Conservation (phyloP, 495 filamentous ascomycete species). For the Aspergillus heteromorphus region DNA sequence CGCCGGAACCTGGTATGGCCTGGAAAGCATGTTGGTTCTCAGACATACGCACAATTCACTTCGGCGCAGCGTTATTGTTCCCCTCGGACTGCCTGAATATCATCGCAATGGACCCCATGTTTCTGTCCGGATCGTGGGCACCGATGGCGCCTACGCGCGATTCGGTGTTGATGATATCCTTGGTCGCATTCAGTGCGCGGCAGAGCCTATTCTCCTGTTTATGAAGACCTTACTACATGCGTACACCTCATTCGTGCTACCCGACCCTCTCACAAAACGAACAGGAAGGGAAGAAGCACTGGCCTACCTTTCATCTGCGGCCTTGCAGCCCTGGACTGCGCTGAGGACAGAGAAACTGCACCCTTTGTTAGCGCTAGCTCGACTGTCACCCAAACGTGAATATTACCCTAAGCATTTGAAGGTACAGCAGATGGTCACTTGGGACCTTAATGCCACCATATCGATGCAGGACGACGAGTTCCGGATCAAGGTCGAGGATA, state of each 20-base stretch:
- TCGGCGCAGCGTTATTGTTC: slow-evolving; percentile 43
- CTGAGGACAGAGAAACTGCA: slow-evolving; percentile 34
- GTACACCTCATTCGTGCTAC: slow-evolving; percentile 52
- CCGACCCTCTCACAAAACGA: slow-evolving; percentile 49
- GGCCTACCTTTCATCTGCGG: slow-evolving; percentile 41
- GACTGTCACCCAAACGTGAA: slow-evolving; percentile 43
- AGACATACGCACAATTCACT: slow-evolving; percentile 16
- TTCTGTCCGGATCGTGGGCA: slow-evolving; percentile 24
- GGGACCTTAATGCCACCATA: neutral
- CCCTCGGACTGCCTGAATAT: slow-evolving; percentile 30
- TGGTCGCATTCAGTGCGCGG: slow-evolving; percentile 40
- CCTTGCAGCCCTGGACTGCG: slow-evolving; percentile 44
- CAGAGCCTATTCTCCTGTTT: slow-evolving; percentile 43
- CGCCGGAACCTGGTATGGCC: slow-evolving; percentile 46
- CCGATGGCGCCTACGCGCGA: slow-evolving; percentile 29
- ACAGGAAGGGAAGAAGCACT: slow-evolving; percentile 62
- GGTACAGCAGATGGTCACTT: neutral
- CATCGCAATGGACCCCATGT: slow-evolving; percentile 27
- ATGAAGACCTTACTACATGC: slow-evolving; percentile 49
- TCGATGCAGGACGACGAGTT: neutral
- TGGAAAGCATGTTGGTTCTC: slow-evolving; percentile 49
- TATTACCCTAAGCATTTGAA: slow-evolving; percentile 49
- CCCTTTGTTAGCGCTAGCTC: slow-evolving; percentile 41
- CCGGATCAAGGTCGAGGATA: neutral
- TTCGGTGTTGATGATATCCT: slow-evolving; percentile 43